Conservation (phyloP, 2,329 filamentous ascomycete species). For the Cryoendolithus antarcticus region DNA sequence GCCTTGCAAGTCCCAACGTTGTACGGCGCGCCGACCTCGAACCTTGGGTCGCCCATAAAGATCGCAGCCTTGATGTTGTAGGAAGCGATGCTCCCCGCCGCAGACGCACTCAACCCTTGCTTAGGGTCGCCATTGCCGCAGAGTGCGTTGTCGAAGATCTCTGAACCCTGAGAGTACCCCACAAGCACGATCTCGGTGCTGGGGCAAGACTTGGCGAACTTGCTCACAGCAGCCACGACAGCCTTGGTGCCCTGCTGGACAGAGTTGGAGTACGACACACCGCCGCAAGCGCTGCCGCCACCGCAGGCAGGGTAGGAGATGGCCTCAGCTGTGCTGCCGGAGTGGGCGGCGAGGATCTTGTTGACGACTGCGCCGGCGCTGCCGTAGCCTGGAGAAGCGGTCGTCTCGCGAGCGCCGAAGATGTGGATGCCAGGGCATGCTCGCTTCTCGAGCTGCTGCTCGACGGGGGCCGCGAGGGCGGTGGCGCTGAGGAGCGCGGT, state of each 20-base stretch:
- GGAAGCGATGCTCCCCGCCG: constrained; percentile 34
- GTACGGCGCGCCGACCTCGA: constrained; percentile 43
- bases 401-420: constrained; percentile 32
- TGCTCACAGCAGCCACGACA: constrained; percentile 45
- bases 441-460: constrained; percentile 11
- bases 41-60: constrained; percentile 52
- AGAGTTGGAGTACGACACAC: constrained; percentile 49
- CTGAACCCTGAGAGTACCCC: constrained; percentile 50
- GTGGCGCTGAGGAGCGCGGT: constrained; percentile 10
- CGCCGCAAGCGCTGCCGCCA: constrained; percentile 45
- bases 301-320: constrained; percentile 46
- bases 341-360: constrained; percentile 25
- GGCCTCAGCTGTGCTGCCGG: constrained; percentile 27
- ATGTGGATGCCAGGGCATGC: constrained; percentile 30
- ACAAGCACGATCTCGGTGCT: constrained; percentile 46
- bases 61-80: constrained; percentile 50
- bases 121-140: constrained; percentile 44
- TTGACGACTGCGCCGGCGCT: constrained; percentile 29
- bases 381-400: constrained; percentile 26
- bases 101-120: constrained; percentile 33
- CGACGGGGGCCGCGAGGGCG: constrained; percentile 24
- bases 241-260: constrained; percentile 44
- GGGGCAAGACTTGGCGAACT: constrained; percentile 45
- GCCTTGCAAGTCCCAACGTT: constrained; percentile 48
- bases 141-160: constrained; percentile 51